phyloP scores from a whole-genome alignment of 2,329 filamentous ascomycete species.

The Trichoderma afroharzianum region DNA sequence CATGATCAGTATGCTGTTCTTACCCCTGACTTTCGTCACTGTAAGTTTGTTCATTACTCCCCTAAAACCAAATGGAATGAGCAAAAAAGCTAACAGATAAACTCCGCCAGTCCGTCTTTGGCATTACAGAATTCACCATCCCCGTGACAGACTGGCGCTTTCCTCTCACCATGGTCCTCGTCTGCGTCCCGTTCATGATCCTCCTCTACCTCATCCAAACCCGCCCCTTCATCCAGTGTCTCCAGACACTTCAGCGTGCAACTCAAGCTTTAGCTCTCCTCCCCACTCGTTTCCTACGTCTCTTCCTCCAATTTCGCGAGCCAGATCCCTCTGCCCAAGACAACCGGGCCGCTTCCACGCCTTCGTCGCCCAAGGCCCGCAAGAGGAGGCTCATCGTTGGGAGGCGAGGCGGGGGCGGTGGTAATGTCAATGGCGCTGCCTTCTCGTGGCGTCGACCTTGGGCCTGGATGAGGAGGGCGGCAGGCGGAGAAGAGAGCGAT shows the following conservation, averaged over 20 bases:
- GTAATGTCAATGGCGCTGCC: neutral
- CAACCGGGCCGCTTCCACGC: neutral
- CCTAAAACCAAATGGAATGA: neutral
- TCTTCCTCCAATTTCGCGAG: neutral
- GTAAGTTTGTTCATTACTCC: constrained; percentile 24
- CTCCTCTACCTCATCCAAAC: constrained; percentile 46
- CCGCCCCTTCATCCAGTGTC: constrained; percentile 32
- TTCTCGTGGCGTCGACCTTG: neutral
- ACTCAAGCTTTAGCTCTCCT: neutral
- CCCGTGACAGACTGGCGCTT: constrained; percentile 44
- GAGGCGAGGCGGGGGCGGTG: constrained; percentile 7
- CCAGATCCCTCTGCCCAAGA: neutral
- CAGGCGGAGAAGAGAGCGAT: neutral
- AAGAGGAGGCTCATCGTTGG: constrained; percentile 21
- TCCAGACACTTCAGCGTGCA: constrained; percentile 20
- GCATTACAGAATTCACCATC: constrained; percentile 46
- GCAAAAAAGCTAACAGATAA: neutral
- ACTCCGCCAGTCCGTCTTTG: constrained; percentile 45
- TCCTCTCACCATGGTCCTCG: constrained; percentile 61
- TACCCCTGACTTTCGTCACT: constrained; percentile 60
- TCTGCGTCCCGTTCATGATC: constrained; percentile 49
- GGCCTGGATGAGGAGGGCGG: constrained; percentile 6
- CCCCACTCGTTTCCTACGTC: neutral
- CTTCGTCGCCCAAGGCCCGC: constrained; percentile 14
- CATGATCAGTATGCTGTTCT: constrained; percentile 58